Base-by-base conservation (phyloP, 345 rosid species). In the Passiflora organensis region DNA sequence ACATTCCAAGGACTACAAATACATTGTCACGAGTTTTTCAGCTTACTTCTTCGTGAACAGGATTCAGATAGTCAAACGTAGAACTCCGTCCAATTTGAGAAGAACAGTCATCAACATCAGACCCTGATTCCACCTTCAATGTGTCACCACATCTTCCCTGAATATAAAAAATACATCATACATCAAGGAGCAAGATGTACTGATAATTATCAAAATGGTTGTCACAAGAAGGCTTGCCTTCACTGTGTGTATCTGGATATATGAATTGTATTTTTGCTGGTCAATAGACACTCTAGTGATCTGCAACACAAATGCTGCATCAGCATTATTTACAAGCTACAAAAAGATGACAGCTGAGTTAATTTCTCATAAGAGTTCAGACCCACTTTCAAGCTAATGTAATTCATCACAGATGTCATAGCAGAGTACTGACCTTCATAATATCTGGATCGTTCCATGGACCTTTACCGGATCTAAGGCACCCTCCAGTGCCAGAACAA, bases 381-480 rank as follows among this genome's bases (percentile, higher is more conserved):
- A n/a, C n/a, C n/a, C n/a, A n/a, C n/a, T n/a, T n/a, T n/a, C n/a
- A n/a, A n/a, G n/a, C n/a, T n/a, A 16, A 15, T 48, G 54, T 51
- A 49, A 57, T 17, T 19, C 44, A 56, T 59, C 23, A 28, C 8
- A 51, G 24, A n/a, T 36, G 17, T 41, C 42, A 16, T 22, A 60
- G 22, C 24, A 50, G 28, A 53, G 21, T 61, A n/a, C 24, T 19
- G 70, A 88, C 99, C 93, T 93, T 93, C 95, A 86, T 78, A 70
- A 81, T 72, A 43, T 78, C 84, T 58, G 94, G 89, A 68, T 93
- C 95, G 64, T 84, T 82, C 95, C 96, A 93, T 23, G 99, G 99
- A 67, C 96, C 99, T 78, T 84, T 86, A 53, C 82, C 78, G 63
- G 99, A 93, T 46, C 86, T 79, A 60, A 86, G 91, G 69, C 99